Base-by-base conservation (phyloP, 495 filamentous ascomycete species). In the Rusavskia elegans region DNA sequence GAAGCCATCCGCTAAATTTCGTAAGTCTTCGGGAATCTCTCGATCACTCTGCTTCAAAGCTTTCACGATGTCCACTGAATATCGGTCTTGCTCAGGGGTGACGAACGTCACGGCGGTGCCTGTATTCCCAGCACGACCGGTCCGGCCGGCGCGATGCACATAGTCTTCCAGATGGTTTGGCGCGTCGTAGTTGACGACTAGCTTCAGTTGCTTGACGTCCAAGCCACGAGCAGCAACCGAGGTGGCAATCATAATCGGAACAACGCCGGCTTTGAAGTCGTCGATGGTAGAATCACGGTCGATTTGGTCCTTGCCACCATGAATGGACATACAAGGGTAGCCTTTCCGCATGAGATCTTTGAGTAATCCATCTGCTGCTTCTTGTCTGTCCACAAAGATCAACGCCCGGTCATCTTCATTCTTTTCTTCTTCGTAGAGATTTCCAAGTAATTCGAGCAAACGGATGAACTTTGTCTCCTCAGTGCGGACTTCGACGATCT, bases 141-240 rank as follows among this genome's bases (percentile, higher is more conserved):
- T 99, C 53, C 93, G 81, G 48, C 93, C 93, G 50, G 85, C 87
- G 58, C 93, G 85, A 64, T 99, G 93, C 10, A 99, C 90, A 61
- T 99, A 99, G 62, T 99, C 93, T 67, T 99, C 93, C 32, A 94
- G 70, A 67, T 99, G 93, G 62, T 94, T 95, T 3, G 93, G 93
- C 4, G 85, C 84, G 64, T 99, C 93, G 62, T 89, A 99, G 59
- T 99, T 99, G 61, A 99, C 81, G 20, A 99, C 93, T 17, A 97
- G 71, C 65, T 94, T 95, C 25, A 99, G 71, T 65, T 97, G 88
- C 65, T 96, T 95, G 38, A 99, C 90, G 63, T 99, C 93, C 25
- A 99, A 68, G 16, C 93, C 93, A 59, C 93, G 83, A 39, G 93
- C 93, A 5, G 93, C 93, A 54, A 99, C 89, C 4, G 90, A 96